phyloP scores from a whole-genome alignment of 2,329 filamentous ascomycete genomes.

The Trichophyton benhamiae region DNA sequence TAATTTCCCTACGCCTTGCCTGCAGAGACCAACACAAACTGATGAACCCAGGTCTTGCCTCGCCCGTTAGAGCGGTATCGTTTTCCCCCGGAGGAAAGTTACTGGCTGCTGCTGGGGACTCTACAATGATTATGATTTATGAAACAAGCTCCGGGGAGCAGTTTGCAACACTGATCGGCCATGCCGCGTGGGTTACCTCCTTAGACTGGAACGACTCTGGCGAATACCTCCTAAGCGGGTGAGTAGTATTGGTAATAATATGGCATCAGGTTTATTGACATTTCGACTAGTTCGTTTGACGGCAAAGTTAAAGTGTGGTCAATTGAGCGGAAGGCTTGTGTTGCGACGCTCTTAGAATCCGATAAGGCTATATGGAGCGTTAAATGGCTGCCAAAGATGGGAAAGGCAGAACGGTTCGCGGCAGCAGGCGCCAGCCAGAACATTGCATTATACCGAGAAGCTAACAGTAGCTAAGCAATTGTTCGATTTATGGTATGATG shows the following conservation, averaged over 20 bases:
- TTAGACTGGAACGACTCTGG: constrained; percentile 90
- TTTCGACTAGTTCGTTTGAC: constrained; percentile 53
- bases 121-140: constrained; percentile 78
- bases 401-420: constrained; percentile 56
- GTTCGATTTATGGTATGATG: background rate
- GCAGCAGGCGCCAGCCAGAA: constrained; percentile 65
- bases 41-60: constrained; percentile 56
- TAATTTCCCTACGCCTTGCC: constrained; percentile 27
- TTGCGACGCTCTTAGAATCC: constrained; percentile 86
- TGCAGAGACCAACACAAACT: constrained; percentile 10
- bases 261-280: background rate
- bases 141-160: constrained; percentile 88
- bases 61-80: constrained; percentile 69
- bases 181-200: constrained; percentile 77
- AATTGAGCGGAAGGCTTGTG: constrained; percentile 67
- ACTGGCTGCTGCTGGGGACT: constrained; percentile 81
- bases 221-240: constrained; percentile 77
- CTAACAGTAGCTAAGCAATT: constrained; percentile 48
- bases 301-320: constrained; percentile 96
- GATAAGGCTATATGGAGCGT: constrained; percentile 75
- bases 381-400: constrained; percentile 65
- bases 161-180: constrained; percentile 68
- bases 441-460: constrained; percentile 73
- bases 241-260: constrained; percentile 17
- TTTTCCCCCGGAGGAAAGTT: constrained; percentile 80